Conservation (phyloP, 1,284 basidiomycete species). For the Melampsora medusae region DNA sequence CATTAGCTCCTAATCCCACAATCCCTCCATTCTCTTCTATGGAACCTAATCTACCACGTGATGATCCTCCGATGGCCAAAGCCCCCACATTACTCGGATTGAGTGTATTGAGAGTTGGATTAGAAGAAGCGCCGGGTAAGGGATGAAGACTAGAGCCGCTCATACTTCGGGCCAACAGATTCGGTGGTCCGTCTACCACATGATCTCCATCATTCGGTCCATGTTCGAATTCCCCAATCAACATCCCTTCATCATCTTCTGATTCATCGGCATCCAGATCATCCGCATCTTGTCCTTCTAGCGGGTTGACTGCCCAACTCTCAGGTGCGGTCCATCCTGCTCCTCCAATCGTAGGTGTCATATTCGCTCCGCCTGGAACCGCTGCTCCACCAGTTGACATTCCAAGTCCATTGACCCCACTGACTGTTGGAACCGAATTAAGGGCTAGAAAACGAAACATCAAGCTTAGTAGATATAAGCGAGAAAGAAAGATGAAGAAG, state of each 20-base stretch:
- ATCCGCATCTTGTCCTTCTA: conserved; percentile 29
- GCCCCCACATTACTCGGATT: not conserved
- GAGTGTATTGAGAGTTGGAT: conserved; percentile 25
- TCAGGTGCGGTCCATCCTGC: conserved; percentile 43
- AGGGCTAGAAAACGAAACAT: not conserved
- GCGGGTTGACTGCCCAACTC: conserved; percentile 43
- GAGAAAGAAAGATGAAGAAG: not conserved
- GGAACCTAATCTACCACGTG: conserved; percentile 29
- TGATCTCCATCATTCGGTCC: conserved; percentile 61
- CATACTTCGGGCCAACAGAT: conserved; percentile 31
- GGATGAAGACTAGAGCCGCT: conserved; percentile 14
- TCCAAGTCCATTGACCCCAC: conserved; percentile 8
- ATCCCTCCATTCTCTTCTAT: conserved; percentile 26
- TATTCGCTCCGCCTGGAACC: not conserved
- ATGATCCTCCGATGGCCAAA: conserved; percentile 11
- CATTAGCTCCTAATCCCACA: not conserved
- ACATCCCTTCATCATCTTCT: conserved; percentile 32
- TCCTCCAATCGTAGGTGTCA: conserved; percentile 4
- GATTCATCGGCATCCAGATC: conserved; percentile 34
- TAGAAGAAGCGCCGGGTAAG: conserved; percentile 3
- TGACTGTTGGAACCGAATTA: not conserved
- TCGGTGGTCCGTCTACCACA: conserved; percentile 46
- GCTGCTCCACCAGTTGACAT: not conserved
- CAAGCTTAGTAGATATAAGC: no score
- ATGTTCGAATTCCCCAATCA: conserved; percentile 61